Percentiles rank a stretch among this genome's conserved stretches.
Conservation (phyloP, 768 basidiomycete genomes). For the Russula griseocarnosa region DNA sequence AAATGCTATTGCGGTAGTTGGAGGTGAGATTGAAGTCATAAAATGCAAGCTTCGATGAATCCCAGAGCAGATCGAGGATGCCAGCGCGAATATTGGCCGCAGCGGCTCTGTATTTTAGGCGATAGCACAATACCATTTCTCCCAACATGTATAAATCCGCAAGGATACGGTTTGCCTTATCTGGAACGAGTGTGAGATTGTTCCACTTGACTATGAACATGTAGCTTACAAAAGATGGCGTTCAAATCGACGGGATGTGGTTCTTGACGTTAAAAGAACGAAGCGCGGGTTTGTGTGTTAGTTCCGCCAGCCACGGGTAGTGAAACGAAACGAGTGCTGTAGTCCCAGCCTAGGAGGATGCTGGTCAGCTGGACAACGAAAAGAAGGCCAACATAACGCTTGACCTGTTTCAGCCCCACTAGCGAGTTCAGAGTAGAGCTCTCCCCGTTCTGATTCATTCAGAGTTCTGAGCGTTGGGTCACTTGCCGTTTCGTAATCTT, state of each 20-base stretch:
- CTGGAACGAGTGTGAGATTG: constrained; percentile 36
- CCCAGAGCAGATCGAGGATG: constrained; percentile 86
- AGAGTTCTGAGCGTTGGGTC: constrained; percentile 54
- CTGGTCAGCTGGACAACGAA: background rate
- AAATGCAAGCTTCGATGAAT: constrained; percentile 74
- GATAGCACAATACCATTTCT: constrained; percentile 35
- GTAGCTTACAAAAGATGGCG: constrained; percentile 69
- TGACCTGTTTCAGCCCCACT: constrained; percentile 79
- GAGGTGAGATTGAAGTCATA: constrained; percentile 84
- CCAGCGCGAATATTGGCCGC: constrained; percentile 60
- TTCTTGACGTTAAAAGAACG: constrained; percentile 67
- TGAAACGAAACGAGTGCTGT: constrained; percentile 41
- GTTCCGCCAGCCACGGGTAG: constrained; percentile 40
- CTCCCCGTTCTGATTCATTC: constrained; percentile 54
- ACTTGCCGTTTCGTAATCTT: constrained; percentile 80
- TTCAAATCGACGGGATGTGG: constrained; percentile 73
- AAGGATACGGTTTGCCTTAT: constrained; percentile 58
- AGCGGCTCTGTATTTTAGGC: constrained; percentile 48
- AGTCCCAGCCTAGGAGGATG: constrained; percentile 38
- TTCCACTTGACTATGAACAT: constrained; percentile 10
- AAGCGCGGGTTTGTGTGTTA: constrained; percentile 50
- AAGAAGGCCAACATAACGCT: constrained; percentile 10
- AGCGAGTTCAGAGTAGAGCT: constrained; percentile 83
- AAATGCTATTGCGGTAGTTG: constrained; percentile 58
- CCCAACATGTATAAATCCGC: constrained; percentile 54